Base-by-base conservation (phyloP, 768 basidiomycete species). In the Podaxis mareebaensis region DNA sequence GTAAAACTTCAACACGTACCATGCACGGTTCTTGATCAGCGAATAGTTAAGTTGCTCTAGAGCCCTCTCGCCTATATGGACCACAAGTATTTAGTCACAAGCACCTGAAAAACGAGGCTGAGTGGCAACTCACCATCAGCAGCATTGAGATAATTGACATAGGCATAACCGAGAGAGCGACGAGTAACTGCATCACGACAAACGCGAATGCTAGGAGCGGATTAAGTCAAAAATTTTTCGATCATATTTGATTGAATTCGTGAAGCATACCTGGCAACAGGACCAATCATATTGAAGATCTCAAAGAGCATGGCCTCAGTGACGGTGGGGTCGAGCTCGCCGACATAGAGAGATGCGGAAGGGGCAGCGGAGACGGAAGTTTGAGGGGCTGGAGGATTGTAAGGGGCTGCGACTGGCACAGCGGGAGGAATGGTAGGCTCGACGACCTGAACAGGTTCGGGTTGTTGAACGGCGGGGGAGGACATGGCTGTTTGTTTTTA, bases 281-380 rank as follows among this genome's bases (percentile, higher is more conserved):
- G 97, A 58, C 97, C 97, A 78, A 99, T 95, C 93, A 99, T 96
- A 77, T 97, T 97, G 85, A 99, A 99, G 76, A 99, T 99, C 83
- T 99, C 97, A 75, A 99, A 99, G 60, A 99, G 87, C 95, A 98
- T 98, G 63, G 97, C 96, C 83, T 99, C 97, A 40, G 96, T 93
- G 78, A 99, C 97, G 67, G 93, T 91, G 71, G 93, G 90, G 79
- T 99, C 97, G 68, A 99, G 91, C 81, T 99, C 97, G 64, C 97
- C 97, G 66, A 99, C 97, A 80, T 99, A 99, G 71, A 99, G 92
- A 64, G 95, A 97, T 24, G 93, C 93, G 58, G 92, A 93, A 24
- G 92, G 92, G 63, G 89, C 82, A 64, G 91, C 82, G 46, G 87
- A 79, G 58, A 79, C 78, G 38, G 87, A 79, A 63, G 79, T 75